phyloP scores from a whole-genome alignment of 495 filamentous ascomycete genomes.

The Xylaria nigripes region DNA sequence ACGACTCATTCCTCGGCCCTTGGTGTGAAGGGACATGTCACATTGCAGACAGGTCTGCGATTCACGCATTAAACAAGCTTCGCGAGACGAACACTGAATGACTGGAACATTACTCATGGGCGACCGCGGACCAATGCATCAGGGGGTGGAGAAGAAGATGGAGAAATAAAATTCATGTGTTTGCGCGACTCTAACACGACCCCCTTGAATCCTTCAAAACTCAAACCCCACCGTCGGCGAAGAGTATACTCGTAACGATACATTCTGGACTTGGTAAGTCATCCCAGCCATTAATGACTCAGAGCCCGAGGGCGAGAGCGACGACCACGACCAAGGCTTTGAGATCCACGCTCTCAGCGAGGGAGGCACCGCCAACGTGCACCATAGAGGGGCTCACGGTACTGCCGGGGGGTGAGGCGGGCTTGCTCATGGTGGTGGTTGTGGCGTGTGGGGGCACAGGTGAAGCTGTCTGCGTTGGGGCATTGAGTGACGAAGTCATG shows the following conservation, averaged over 20 bases:
- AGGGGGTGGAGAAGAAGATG: no score
- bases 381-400: neutral
- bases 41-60: no score
- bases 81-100: no score
- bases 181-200: no score
- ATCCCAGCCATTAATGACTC: neutral
- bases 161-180: no score
- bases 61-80: no score
- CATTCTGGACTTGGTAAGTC: neutral
- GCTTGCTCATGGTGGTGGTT: neutral
- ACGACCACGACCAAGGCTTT: neutral
- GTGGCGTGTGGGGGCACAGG: neutral
- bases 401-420: neutral
- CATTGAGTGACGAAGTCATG: conserved; percentile 2
- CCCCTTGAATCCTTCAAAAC: no score
- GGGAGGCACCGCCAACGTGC: conserved; percentile 4
- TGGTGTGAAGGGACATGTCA: no score
- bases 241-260: neutral
- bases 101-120: no score
- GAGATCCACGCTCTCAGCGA: neutral
- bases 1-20: no score
- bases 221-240: no score
- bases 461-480: neutral
- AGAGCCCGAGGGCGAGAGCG: neutral
- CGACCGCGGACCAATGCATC: no score